Evolutionary conservation across 345 rosid species (phyloP).

Genomic region (Eucalyptus pauciflora): DNA sequence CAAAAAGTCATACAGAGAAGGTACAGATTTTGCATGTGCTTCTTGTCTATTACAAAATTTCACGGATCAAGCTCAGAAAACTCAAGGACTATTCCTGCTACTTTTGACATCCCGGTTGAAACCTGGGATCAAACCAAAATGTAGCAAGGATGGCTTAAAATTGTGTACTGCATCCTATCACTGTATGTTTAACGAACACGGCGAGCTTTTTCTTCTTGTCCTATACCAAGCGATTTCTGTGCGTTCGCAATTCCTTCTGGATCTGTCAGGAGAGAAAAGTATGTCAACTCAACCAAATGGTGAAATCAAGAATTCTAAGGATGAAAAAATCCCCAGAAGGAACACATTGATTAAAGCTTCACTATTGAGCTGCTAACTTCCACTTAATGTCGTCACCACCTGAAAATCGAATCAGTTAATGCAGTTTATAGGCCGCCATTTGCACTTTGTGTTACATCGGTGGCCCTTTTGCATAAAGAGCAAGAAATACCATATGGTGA

Average conservation of each 20-base stretch:
- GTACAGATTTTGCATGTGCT: background rate
- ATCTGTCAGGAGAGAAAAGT: conserved; percentile 27
- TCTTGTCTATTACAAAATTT: background rate
- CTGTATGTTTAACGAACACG: conserved; percentile 38
- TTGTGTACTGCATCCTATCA: background rate
- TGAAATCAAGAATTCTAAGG: background rate
- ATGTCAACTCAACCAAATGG: background rate
- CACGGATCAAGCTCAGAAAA: background rate
- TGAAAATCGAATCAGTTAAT: background rate
- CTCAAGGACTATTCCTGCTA: background rate
- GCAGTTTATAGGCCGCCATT: background rate
- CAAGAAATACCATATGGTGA: background rate
- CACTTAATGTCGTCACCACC: background rate
- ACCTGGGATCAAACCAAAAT: background rate
- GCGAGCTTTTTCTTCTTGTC: conserved; percentile 87
- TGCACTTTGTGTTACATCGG: background rate
- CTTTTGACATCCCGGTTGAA: background rate
- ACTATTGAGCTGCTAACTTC: background rate
- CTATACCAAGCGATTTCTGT: conserved; percentile 85
- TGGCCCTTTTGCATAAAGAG: background rate
- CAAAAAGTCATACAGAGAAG: background rate
- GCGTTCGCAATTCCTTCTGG: conserved; percentile 96
- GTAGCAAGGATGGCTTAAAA: background rate
- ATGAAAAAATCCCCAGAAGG: background rate
- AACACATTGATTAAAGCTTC: background rate